Conservation (phyloP, 768 basidiomycete species). For the Floccularia luteovirens region DNA sequence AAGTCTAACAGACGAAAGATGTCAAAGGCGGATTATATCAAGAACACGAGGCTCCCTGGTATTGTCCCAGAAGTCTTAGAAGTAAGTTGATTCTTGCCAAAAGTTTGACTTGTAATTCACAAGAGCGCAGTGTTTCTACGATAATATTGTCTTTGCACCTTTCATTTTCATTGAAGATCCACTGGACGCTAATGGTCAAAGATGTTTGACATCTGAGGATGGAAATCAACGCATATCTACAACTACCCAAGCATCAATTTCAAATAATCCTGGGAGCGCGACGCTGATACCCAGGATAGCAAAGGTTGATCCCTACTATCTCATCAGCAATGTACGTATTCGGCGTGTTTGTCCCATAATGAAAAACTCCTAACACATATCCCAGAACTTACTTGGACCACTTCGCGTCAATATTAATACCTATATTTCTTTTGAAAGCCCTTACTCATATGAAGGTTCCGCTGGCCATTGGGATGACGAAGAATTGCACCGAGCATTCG, state of each 20-base stretch:
- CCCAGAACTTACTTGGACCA: constrained; percentile 56
- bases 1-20: constrained; percentile 97
- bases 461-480: constrained; percentile 60
- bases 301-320: constrained; percentile 88
- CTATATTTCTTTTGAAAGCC: constrained; percentile 51
- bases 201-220: constrained; percentile 40
- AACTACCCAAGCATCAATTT: constrained; percentile 19
- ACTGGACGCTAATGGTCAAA: constrained; percentile 56
- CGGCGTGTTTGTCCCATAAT: background rate
- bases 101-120: background rate
- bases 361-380: constrained; percentile 3
- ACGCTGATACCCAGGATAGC: constrained; percentile 42
- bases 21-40: constrained; percentile 90
- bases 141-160: constrained; percentile 93
- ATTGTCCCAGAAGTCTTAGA: constrained; percentile 79
- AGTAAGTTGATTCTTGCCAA: constrained; percentile 34
- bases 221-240: no score
- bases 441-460: constrained; percentile 63
- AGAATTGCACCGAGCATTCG: constrained; percentile 58
- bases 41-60: constrained; percentile 86
- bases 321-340: constrained; percentile 64
- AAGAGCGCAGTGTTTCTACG: constrained; percentile 95
- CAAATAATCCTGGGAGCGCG: constrained; percentile 8
- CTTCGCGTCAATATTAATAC: constrained; percentile 61
- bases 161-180: constrained; percentile 97